A percentile compares a stretch with the other conserved stretches of the same genome.
These are phyloP conservation scores for Mortierella antarctica DNA, from an alignment of 192 early-diverging fungal species.

Conservation along the genomic window DNA sequence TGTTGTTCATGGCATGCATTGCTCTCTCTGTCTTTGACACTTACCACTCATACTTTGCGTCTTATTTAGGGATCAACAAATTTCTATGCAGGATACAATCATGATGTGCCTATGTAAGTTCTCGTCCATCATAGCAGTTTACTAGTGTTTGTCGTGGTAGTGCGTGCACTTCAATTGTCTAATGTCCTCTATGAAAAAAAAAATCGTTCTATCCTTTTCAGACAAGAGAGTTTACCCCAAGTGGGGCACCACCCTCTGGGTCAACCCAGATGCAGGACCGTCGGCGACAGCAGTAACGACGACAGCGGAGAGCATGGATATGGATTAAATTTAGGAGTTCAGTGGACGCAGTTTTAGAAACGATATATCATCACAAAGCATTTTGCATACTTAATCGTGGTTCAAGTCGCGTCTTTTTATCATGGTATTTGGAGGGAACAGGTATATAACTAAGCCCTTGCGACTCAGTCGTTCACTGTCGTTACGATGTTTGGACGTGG, in stretches of 20 bases:
- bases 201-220: not conserved
- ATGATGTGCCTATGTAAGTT: constrained; percentile 94
- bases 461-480: no score
- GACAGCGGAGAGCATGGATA: constrained; percentile 46
- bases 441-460: no score
- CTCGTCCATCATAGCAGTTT: not conserved
- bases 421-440: not conserved
- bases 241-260: constrained; percentile 83
- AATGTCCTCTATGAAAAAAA: not conserved
- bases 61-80: constrained; percentile 89
- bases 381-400: no score
- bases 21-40: not conserved
- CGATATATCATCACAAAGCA: no score
- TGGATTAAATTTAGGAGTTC: constrained; percentile 35
- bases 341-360: no score
- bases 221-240: constrained; percentile 93
- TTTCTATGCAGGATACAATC: constrained; percentile 89
- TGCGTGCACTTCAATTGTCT: not conserved
- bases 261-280: constrained; percentile 45
- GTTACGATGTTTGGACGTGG: no score
- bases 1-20: not conserved
- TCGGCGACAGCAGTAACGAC: constrained; percentile 11
- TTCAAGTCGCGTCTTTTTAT: no score
- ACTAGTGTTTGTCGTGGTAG: not conserved
- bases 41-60: constrained; percentile 79